Conservation (phyloP, 805 yeast species). For the Cyberlindnera maritima region DNA sequence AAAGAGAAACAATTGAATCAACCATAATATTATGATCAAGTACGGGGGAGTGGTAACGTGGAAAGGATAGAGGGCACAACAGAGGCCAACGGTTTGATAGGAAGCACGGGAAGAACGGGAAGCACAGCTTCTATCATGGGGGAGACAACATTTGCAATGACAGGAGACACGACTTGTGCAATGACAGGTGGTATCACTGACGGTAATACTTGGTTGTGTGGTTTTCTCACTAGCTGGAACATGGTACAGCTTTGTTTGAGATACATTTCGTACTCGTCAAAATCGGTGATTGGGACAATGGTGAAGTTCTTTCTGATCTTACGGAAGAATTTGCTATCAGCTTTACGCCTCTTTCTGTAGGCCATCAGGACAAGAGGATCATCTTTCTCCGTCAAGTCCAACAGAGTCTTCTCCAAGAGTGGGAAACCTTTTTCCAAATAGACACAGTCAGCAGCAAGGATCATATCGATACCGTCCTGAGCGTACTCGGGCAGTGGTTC, state of each 20-base stretch:
- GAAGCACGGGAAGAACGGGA: neutral
- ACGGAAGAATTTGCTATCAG: conserved; percentile 32
- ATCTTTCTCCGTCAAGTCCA: conserved; percentile 38
- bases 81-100: neutral
- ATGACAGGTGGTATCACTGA: neutral
- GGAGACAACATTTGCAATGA: neutral
- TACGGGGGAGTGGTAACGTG: neutral
- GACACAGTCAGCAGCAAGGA: conserved; percentile 61
- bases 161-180: neutral
- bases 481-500: conserved; percentile 37
- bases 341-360: conserved; percentile 53
- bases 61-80: neutral
- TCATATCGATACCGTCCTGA: conserved; percentile 37
- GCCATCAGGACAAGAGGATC: conserved; percentile 48
- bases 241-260: conserved; percentile 39
- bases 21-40: too few relatives aligned
- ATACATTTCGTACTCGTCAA: conserved; percentile 34
- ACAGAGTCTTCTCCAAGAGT: conserved; percentile 44
- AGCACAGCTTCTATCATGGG: neutral
- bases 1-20: neutral
- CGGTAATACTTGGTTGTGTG: neutral
- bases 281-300: conserved; percentile 31
- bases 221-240: conserved; percentile 35
- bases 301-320: conserved; percentile 33
- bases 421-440: conserved; percentile 55